phyloP scores from a whole-genome alignment of 345 rosid genomes.

The Eucalyptus tenuipes region DNA sequence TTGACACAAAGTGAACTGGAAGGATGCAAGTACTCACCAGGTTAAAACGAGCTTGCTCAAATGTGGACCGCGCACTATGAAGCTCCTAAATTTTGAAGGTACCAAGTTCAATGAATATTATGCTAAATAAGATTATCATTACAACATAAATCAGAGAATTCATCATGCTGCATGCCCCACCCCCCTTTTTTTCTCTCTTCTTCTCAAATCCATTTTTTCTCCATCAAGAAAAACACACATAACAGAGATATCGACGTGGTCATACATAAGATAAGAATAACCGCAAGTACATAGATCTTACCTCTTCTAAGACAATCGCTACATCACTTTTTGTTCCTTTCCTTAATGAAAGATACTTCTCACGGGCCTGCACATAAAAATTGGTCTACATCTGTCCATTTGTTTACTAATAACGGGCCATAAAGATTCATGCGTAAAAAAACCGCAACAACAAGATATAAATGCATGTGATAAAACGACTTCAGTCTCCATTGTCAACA shows the following conservation, averaged over 20 bases:
- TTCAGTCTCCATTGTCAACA: neutral
- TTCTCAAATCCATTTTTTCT: neutral
- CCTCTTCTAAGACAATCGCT: constrained; percentile 74
- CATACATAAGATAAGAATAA: neutral
- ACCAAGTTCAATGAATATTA: neutral
- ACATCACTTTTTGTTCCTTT: constrained; percentile 79
- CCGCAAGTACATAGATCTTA: constrained; percentile 5
- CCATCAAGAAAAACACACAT: neutral
- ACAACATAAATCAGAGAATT: neutral
- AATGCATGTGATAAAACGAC: neutral
- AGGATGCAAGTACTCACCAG: constrained; percentile 29
- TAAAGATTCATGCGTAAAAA: neutral
- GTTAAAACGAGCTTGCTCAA: constrained; percentile 95
- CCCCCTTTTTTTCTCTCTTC: neutral
- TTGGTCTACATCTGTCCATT: neutral
- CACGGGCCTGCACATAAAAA: constrained; percentile 59
- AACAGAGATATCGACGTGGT: neutral
- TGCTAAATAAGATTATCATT: neutral
- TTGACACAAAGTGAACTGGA: neutral
- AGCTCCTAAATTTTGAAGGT: constrained; percentile 50
- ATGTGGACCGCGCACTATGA: constrained; percentile 70
- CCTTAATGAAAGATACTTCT: constrained; percentile 87
- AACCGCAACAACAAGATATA: neutral
- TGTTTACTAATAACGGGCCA: neutral
- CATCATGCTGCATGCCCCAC: neutral